Evolutionary conservation across 2,329 filamentous ascomycete genomes (phyloP).

Genomic region (Fusarium tanahbumbuense): DNA sequence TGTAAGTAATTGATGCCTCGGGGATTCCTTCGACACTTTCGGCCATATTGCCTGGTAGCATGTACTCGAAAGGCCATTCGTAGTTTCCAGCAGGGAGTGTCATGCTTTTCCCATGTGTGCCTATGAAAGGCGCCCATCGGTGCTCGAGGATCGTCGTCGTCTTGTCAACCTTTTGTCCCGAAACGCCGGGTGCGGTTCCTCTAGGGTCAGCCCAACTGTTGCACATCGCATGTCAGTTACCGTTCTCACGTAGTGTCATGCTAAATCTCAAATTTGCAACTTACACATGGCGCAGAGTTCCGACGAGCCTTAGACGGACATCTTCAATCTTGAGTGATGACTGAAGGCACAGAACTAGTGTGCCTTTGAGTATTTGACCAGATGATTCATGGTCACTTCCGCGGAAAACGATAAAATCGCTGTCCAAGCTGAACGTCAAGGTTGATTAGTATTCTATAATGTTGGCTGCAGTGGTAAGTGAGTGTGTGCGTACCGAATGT

Average conservation of each 20-base stretch:
- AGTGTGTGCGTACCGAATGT: slow-evolving; percentile 63
- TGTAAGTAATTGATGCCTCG: slow-evolving; percentile 89
- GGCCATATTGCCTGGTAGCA: slow-evolving; percentile 76
- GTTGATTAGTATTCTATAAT: slow-evolving; percentile 9
- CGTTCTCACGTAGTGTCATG: background rate
- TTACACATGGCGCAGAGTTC: slow-evolving; percentile 74
- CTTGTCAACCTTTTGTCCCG: slow-evolving; percentile 69
- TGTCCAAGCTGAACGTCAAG: slow-evolving; percentile 69
- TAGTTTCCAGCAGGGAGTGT: slow-evolving; percentile 80
- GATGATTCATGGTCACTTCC: slow-evolving; percentile 80
- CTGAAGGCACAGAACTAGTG: slow-evolving; percentile 78
- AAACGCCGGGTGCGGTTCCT: slow-evolving; percentile 67
- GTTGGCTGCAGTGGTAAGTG: background rate
- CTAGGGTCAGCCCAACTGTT: slow-evolving; percentile 64
- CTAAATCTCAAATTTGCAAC: slow-evolving; percentile 47
- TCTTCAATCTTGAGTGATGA: slow-evolving; percentile 77
- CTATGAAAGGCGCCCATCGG: slow-evolving; percentile 75
- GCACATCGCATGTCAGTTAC: slow-evolving; percentile 26
- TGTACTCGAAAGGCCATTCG: slow-evolving; percentile 82
- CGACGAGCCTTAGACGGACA: slow-evolving; percentile 76
- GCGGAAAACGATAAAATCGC: slow-evolving; percentile 82
- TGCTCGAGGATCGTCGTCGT: slow-evolving; percentile 73
- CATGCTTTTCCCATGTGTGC: slow-evolving; percentile 65
- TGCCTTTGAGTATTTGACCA: slow-evolving; percentile 79
- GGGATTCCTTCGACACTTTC: slow-evolving; percentile 92